phyloP scores from a whole-genome alignment of 768 basidiomycete genomes.

The Lyophyllum decastes region DNA sequence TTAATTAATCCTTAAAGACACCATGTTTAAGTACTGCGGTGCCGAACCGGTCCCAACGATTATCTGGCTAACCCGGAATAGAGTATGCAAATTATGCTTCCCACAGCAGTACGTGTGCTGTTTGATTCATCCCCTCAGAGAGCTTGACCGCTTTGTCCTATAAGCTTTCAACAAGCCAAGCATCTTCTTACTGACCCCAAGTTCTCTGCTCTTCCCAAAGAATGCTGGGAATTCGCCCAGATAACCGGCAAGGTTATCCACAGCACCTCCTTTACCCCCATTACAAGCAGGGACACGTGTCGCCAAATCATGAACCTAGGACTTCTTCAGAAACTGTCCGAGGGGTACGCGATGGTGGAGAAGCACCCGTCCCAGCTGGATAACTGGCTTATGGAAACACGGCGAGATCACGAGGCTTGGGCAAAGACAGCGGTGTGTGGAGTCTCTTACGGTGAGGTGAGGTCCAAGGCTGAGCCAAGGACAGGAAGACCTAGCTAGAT shows the following conservation, averaged over 20 bases:
- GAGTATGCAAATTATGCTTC: conserved; percentile 22
- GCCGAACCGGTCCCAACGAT: conserved; percentile 17
- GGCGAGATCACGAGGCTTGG: conserved; percentile 27
- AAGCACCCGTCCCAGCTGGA: conserved; percentile 22
- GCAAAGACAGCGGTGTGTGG: conserved; percentile 26
- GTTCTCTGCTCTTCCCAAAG: conserved; percentile 13
- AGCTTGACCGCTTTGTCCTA: neutral
- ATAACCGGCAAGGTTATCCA: conserved; percentile 20
- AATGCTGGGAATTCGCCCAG: conserved; percentile 18
- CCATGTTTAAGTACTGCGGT: conserved; percentile 18
- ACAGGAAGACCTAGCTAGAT: conserved; percentile 27
- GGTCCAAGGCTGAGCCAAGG: conserved; percentile 7
- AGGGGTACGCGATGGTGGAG: conserved; percentile 22
- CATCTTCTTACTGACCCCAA: conserved; percentile 3
- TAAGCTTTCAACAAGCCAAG: conserved; percentile 19
- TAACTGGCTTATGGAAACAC: conserved; percentile 29
- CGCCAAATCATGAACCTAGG: conserved; percentile 17
- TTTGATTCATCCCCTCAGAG: neutral
- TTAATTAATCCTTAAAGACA: conserved; percentile 8
- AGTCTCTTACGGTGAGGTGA: neutral
- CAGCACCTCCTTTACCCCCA: conserved; percentile 19
- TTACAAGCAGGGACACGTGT: conserved; percentile 20
- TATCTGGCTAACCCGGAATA: conserved; percentile 19
- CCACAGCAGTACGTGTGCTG: conserved; percentile 16
- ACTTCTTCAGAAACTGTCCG: conserved; percentile 22